These are phyloP conservation scores for Cercospora beticola DNA, from an alignment of 2,329 filamentous ascomycete species.

Conservation along the genomic window DNA sequence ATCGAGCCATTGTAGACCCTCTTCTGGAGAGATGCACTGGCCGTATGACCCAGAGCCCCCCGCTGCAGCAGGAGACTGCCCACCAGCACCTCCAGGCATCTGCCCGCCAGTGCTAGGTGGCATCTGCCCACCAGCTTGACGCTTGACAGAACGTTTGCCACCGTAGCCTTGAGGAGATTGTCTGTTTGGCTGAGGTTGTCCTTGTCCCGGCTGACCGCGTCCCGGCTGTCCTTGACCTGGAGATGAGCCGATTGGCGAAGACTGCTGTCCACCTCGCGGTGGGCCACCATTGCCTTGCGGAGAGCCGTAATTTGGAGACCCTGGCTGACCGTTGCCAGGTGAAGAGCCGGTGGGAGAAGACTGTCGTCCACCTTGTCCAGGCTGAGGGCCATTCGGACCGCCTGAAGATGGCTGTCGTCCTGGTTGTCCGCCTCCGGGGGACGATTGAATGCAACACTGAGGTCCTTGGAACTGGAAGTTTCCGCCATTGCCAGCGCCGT, in stretches of 20 bases:
- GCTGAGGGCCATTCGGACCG: background rate
- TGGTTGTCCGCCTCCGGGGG: background rate
- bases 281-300: background rate
- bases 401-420: too few relatives aligned
- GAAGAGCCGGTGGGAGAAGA: background rate
- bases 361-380: background rate
- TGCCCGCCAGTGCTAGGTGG: too few relatives aligned
- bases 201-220: background rate
- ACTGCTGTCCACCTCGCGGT: background rate
- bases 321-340: background rate
- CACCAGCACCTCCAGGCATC: too few relatives aligned
- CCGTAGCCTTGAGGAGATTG: background rate
- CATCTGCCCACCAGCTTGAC: background rate
- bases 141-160: background rate
- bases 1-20: constrained; percentile 16
- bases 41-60: background rate
- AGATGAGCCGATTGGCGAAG: background rate
- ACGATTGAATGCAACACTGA: background rate
- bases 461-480: background rate
- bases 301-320: background rate
- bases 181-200: background rate
- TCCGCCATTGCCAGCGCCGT: background rate
- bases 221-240: background rate
- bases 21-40: constrained; percentile 17
- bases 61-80: too few relatives aligned